Evolutionary conservation across 495 filamentous ascomycete species (phyloP).

Genomic region (Geopyxis carbonaria): DNA sequence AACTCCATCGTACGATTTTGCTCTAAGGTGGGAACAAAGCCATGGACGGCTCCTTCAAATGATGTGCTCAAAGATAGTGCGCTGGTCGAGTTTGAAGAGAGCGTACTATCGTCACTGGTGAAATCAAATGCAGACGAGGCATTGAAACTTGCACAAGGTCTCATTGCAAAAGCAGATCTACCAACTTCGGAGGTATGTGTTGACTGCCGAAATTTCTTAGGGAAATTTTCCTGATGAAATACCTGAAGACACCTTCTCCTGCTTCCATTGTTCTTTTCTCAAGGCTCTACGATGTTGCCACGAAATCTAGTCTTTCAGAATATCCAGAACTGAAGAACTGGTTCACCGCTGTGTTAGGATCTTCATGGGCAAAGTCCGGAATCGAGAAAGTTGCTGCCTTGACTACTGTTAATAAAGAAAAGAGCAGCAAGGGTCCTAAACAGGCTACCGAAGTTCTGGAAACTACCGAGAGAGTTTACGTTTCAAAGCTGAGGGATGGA

Average conservation of each 20-base stretch:
- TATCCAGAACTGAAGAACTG: constrained; percentile 14
- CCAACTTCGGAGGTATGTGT: not conserved
- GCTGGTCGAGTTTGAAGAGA: constrained; percentile 25
- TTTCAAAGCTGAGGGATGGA: constrained; percentile 15
- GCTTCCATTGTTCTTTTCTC: constrained; percentile 25
- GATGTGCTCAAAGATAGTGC: constrained; percentile 18
- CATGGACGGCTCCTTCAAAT: constrained; percentile 15
- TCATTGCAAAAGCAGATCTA: constrained; percentile 2
- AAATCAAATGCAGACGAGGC: not conserved
- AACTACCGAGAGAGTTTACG: constrained; percentile 5
- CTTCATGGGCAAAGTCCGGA: constrained; percentile 19
- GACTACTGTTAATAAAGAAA: constrained; percentile 13
- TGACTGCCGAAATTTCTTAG: no score
- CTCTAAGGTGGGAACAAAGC: constrained; percentile 13
- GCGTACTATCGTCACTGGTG: not conserved
- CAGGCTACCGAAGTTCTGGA: constrained; percentile 6
- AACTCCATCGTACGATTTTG: constrained; percentile 26
- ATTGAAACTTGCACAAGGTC: not conserved
- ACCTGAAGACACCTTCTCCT: constrained; percentile 17
- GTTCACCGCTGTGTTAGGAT: constrained; percentile 13
- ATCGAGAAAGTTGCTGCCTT: constrained; percentile 19
- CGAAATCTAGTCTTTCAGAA: constrained; percentile 6
- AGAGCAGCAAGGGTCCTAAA: constrained; percentile 8
- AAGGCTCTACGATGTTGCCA: constrained; percentile 16
- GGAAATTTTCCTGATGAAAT: no score